Evolutionary conservation across 2,329 filamentous ascomycete genomes (phyloP).

Genomic region (Fusarium staphyleae): DNA sequence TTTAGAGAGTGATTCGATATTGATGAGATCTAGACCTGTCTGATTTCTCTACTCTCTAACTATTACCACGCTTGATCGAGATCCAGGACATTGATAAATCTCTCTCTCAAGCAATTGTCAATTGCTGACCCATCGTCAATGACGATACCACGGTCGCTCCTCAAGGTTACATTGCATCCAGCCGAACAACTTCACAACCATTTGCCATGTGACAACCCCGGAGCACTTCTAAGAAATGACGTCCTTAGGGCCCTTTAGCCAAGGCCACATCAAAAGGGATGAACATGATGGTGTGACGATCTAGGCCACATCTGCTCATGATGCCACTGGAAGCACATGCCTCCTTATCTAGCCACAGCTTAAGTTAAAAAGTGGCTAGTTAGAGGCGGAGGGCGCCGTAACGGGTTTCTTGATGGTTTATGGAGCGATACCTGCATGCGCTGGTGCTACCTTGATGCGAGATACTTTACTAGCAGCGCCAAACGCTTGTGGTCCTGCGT

Average conservation of each 20-base stretch:
- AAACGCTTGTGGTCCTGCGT: background rate
- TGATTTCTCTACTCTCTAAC: background rate
- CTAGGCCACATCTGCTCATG: constrained; percentile 3
- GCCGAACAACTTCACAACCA: background rate
- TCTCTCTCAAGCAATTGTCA: background rate
- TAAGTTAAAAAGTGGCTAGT: background rate
- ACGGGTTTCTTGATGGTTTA: background rate
- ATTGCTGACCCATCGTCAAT: constrained; percentile 3
- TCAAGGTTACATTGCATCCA: constrained; percentile 17
- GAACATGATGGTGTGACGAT: constrained; percentile 13
- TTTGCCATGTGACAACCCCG: constrained; percentile 10
- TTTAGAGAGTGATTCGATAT: constrained; percentile 1
- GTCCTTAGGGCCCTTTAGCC: constrained; percentile 18
- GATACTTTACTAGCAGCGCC: background rate
- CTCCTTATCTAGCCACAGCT: constrained; percentile 11
- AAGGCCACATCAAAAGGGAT: background rate
- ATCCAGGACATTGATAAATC: background rate
- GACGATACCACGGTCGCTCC: constrained; percentile 5
- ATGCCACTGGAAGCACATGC: background rate
- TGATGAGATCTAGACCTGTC: constrained; percentile 1
- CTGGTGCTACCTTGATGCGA: too few species aligned
- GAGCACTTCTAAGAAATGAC: constrained; percentile 16
- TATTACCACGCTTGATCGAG: too few species aligned
- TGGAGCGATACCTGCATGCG: constrained; percentile 7
- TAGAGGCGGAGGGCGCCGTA: constrained; percentile 3